A percentile compares a stretch with the other conserved stretches of the same genome.
Evolutionary conservation across 345 rosid species (phyloP).

Genomic region (Physaria fendleri): DNA sequence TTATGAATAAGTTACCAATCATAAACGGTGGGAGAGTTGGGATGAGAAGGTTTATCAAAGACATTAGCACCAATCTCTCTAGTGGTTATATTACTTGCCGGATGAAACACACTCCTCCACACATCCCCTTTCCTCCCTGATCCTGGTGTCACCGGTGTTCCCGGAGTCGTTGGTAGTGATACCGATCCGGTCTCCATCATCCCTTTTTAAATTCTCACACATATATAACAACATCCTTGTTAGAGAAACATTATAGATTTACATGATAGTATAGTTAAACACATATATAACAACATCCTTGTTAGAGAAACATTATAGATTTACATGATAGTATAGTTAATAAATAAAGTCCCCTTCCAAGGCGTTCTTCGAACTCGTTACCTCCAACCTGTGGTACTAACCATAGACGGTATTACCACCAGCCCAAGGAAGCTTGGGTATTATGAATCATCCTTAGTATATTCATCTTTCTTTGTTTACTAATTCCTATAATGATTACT

Average conservation of each 20-base stretch:
- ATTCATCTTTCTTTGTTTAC: background rate
- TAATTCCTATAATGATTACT: background rate
- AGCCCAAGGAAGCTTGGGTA: too few species aligned
- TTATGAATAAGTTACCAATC: too few species aligned
- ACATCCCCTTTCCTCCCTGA: slow-evolving; percentile 59
- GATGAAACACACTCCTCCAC: slow-evolving; percentile 97
- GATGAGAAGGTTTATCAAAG: slow-evolving; percentile 69
- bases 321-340: background rate
- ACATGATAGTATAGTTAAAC: background rate
- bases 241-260: background rate
- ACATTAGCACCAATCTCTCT: slow-evolving; percentile 53
- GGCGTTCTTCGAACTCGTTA: too few species aligned
- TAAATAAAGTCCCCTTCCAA: too few species aligned
- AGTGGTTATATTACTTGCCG: slow-evolving; percentile 88
- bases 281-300: background rate
- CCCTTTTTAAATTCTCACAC: background rate
- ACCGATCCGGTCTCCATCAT: background rate
- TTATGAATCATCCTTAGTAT: too few species aligned
- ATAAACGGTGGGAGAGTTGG: slow-evolving; percentile 91
- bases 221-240: background rate
- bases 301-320: background rate
- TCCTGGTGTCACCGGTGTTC: slow-evolving; percentile 31
- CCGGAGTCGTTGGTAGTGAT: slow-evolving; percentile 26
- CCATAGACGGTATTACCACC: too few species aligned
- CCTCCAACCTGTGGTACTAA: too few species aligned